phyloP scores from a whole-genome alignment of 441 rosid species.

The Kokia cookei region DNA sequence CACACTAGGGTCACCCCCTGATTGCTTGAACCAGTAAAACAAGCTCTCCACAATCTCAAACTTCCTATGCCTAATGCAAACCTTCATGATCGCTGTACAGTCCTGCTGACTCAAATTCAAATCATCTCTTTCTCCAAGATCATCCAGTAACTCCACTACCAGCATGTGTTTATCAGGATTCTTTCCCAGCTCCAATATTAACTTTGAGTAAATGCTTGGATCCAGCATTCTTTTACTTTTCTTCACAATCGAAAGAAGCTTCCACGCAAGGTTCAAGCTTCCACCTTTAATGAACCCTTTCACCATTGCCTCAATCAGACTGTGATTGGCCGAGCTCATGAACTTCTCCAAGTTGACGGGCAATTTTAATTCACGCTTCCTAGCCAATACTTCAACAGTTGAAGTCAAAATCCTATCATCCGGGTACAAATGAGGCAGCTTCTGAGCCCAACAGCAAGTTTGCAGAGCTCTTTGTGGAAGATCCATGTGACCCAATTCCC shows the following conservation, averaged over 20 bases:
- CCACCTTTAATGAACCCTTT: conserved; percentile 71
- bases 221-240: conserved; percentile 48
- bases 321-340: conserved; percentile 42
- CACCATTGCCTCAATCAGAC: conserved; percentile 80
- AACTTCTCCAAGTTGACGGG: conserved; percentile 50
- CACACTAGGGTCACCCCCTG: conserved; percentile 53
- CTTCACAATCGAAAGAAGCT: conserved; percentile 51
- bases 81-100: conserved; percentile 79
- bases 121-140: conserved; percentile 64
- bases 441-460: conserved; percentile 77
- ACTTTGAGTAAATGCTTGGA: conserved; percentile 55
- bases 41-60: conserved; percentile 63
- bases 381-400: conserved; percentile 65
- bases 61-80: conserved; percentile 47
- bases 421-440: conserved; percentile 56
- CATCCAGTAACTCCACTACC: conserved; percentile 45
- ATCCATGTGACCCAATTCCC: conserved; percentile 72
- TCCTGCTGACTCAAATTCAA: conserved; percentile 64
- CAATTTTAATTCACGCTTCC: conserved; percentile 52
- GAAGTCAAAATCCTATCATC: conserved; percentile 69
- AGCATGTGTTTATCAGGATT: conserved; percentile 65
- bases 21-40: conserved; percentile 58
- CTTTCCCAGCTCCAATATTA: conserved; percentile 65
- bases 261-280: conserved; percentile 60
- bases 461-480: conserved; percentile 70